These are phyloP conservation scores for Aspergillus biplanus DNA, from an alignment of 495 filamentous ascomycete species.

Conservation along the genomic window DNA sequence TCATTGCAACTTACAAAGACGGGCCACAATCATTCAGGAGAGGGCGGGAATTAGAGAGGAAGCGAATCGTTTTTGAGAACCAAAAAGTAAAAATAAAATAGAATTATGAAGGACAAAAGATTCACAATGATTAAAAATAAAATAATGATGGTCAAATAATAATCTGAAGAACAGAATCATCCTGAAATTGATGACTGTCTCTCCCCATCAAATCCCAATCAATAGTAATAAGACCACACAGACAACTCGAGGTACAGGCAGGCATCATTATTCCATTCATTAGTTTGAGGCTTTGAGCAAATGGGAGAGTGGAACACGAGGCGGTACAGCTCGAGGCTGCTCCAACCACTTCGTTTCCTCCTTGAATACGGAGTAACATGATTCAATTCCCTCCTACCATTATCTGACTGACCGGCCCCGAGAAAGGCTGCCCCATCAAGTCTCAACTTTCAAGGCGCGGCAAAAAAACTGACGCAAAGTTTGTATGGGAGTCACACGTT, in stretches of 20 bases:
- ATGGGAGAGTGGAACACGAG: constrained; percentile 11
- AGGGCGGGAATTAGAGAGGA: not conserved
- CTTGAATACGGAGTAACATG: not conserved
- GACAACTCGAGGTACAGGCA: not conserved
- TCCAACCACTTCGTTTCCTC: not conserved
- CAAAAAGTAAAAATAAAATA: constrained; percentile 5
- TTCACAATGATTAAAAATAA: not conserved
- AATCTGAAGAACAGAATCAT: not conserved
- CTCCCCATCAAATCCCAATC: constrained; percentile 4
- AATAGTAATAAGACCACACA: not conserved
- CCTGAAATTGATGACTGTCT: constrained; percentile 2
- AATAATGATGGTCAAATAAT: constrained; percentile 3
- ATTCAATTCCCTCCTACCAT: not conserved
- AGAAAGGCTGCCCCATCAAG: not conserved
- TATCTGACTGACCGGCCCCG: not conserved
- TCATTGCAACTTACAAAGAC: not conserved
- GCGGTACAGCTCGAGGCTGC: constrained; percentile 2
- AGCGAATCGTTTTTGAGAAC: not conserved
- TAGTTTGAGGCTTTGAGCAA: constrained; percentile 4
- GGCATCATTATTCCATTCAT: constrained; percentile 14
- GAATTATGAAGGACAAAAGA: not conserved
- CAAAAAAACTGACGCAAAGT: constrained; percentile 4
- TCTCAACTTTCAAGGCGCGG: not conserved
- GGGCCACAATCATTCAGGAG: not conserved
- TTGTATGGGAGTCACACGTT: constrained; percentile 9